Conservation (phyloP, 179 eudicot species). For the Beta corolliflora region DNA sequence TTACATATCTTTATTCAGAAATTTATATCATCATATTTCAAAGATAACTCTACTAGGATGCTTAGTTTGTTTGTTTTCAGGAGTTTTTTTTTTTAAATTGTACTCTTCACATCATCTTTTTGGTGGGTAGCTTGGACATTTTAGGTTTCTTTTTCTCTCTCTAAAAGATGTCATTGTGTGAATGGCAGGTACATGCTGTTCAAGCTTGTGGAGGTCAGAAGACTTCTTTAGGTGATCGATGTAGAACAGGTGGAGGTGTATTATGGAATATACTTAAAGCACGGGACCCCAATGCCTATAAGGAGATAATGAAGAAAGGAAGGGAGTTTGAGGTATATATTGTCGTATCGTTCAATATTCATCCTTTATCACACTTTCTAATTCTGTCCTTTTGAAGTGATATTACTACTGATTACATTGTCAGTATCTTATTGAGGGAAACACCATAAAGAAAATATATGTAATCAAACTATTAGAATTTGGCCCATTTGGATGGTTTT, state of each 20-base stretch:
- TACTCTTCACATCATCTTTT: background rate
- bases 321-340: conserved; percentile 76
- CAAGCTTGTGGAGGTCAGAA: conserved; percentile 96
- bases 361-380: background rate
- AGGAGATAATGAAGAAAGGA: conserved; percentile 89
- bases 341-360: background rate
- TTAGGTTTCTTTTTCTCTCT: background rate
- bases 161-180: background rate
- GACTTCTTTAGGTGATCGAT: conserved; percentile 71
- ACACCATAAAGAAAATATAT: background rate
- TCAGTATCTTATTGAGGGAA: background rate
- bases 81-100: background rate
- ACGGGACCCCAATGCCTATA: conserved; percentile 78
- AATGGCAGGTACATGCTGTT: conserved; percentile 81
- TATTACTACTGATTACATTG: background rate
- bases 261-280: conserved; percentile 79
- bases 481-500: background rate
- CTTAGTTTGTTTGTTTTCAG: background rate
- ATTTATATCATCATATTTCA: background rate
- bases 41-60: background rate
- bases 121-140: background rate
- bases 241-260: conserved; percentile 76
- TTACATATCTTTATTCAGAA: background rate
- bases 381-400: background rate
- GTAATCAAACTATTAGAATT: background rate